Evolutionary conservation across 2,329 filamentous ascomycete genomes (phyloP).

Genomic region (Colletotrichum ledebouriae): DNA sequence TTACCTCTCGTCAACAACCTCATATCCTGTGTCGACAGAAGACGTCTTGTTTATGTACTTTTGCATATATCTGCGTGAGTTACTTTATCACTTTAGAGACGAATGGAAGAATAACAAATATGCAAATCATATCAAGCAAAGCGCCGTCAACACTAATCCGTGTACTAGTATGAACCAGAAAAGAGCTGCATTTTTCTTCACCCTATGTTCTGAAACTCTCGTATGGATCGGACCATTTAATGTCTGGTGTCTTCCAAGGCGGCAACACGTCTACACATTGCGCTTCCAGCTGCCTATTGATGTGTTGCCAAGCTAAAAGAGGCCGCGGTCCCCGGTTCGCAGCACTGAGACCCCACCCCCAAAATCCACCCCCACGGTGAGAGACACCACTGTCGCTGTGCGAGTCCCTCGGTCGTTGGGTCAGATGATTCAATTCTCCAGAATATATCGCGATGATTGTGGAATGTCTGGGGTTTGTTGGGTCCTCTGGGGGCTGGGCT

Average conservation of each 20-base stretch:
- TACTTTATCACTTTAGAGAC: no score
- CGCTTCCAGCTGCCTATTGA: constrained; percentile 27
- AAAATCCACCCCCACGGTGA: neutral
- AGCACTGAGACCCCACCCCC: neutral
- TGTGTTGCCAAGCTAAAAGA: constrained; percentile 1
- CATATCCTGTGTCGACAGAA: no score
- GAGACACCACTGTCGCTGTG: neutral
- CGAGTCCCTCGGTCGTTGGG: neutral
- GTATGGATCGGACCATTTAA: neutral
- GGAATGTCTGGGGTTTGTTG: constrained; percentile 27
- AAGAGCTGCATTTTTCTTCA: no score
- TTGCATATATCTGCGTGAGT: no score
- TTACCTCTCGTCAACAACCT: no score
- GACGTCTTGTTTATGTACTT: no score
- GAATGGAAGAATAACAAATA: no score
- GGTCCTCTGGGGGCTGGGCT: constrained; percentile 19
- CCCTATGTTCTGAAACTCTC: fast-evolving
- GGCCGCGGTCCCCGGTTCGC: neutral
- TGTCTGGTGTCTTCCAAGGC: neutral
- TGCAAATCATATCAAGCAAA: no score
- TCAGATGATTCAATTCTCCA: neutral
- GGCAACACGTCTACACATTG: neutral
- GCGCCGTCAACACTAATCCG: no score
- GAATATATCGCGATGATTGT: neutral
- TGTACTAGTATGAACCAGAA: no score